phyloP scores from a whole-genome alignment of 768 basidiomycete species.

The Hygrophoropsis aurantiaca region DNA sequence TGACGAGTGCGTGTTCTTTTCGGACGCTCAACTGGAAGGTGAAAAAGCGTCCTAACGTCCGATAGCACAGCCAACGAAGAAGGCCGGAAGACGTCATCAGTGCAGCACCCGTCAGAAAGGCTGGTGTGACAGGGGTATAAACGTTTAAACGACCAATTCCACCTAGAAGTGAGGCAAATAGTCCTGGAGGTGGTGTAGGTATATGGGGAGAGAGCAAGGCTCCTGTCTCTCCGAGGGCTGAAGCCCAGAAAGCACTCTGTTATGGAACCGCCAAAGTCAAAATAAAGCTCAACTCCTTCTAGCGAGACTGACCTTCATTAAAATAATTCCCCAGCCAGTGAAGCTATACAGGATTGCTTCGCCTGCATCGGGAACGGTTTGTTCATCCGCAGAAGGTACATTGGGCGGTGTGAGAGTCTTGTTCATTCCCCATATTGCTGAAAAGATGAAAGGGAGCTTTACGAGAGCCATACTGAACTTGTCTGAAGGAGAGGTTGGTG shows the following conservation, averaged over 20 bases:
- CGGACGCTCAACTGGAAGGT: constrained; percentile 16
- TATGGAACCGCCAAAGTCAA: no score
- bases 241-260: no score
- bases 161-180: no score
- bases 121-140: neutral
- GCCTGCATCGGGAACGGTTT: neutral
- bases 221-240: no score
- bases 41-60: constrained; percentile 15
- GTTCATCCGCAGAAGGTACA: neutral
- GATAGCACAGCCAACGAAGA: constrained; percentile 17
- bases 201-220: no score
- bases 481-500: no score
- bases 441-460: neutral
- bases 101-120: constrained; percentile 14
- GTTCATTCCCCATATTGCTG: neutral
- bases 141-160: no score
- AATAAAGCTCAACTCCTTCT: no score
- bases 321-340: no score
- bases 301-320: no score
- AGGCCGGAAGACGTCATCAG: constrained; percentile 1
- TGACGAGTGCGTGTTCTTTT: constrained; percentile 15
- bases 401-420: neutral
- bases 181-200: no score
- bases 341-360: no score
- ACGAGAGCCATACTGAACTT: constrained; percentile 5